Evolutionary conservation across 78 protist species (phyloP).

Genomic region (Speleostelium caveatum): DNA sequence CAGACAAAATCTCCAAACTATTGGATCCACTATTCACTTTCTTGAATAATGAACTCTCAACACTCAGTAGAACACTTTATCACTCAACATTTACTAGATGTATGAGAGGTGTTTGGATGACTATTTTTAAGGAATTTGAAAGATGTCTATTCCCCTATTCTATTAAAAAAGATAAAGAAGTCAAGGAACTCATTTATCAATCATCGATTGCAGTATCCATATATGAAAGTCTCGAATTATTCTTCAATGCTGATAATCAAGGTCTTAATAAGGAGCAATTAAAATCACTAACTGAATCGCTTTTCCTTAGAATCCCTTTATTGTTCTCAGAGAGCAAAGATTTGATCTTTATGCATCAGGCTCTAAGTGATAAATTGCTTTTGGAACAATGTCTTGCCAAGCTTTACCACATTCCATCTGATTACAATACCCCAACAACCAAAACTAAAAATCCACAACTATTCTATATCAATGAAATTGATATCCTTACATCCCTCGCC

Average conservation of each 20-base stretch:
- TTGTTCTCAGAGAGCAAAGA: background rate
- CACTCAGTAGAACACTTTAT: constrained; percentile 49
- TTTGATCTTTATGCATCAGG: background rate
- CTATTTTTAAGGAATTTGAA: constrained; percentile 28
- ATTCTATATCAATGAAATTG: background rate
- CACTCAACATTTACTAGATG: constrained; percentile 24
- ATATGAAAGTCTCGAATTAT: constrained; percentile 6
- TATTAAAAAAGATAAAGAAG: background rate
- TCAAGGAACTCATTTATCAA: background rate
- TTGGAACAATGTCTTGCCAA: background rate
- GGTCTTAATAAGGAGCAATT: constrained; percentile 36
- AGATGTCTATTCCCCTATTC: constrained; percentile 22
- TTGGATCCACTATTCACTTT: constrained; percentile 1
- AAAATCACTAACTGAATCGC: constrained; percentile 1
- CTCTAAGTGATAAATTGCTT: background rate
- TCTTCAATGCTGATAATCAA: constrained; percentile 43
- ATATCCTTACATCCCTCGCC: background rate
- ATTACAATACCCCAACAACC: background rate
- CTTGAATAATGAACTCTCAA: constrained; percentile 33
- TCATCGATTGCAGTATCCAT: background rate
- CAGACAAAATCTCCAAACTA: background rate
- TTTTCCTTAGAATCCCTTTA: background rate
- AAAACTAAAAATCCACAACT: background rate
- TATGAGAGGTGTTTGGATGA: constrained; percentile 55
- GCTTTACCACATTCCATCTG: background rate